phyloP scores from a whole-genome alignment of 306 rosid genomes.

The Castanopsis chinensis region DNA sequence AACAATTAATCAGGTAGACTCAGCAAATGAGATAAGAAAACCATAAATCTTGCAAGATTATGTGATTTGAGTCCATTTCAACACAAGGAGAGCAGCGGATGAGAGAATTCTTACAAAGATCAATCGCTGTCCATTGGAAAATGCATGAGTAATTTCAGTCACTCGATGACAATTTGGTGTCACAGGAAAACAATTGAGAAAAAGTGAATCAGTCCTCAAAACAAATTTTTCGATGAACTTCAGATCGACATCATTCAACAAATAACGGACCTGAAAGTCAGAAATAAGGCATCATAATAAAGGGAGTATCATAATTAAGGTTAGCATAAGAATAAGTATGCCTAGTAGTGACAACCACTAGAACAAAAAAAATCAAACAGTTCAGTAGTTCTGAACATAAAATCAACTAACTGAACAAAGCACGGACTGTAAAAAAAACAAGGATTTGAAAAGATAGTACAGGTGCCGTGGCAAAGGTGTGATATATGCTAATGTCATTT shows the following conservation, averaged over 20 bases:
- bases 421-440: not conserved
- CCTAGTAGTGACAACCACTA: slow-evolving; percentile 1
- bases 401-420: not conserved
- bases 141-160: slow-evolving; percentile 59
- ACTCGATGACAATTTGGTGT: slow-evolving; percentile 89
- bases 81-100: slow-evolving; percentile 12
- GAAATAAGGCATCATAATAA: slow-evolving; percentile 6
- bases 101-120: slow-evolving; percentile 55
- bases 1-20: slow-evolving; percentile 30
- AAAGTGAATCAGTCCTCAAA: slow-evolving; percentile 46
- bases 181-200: slow-evolving; percentile 61
- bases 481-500: not conserved
- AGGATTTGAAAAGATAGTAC: not conserved
- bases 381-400: not conserved
- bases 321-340: slow-evolving; percentile 10
- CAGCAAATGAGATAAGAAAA: slow-evolving; percentile 26
- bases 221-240: slow-evolving; percentile 56
- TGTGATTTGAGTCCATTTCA: slow-evolving; percentile 12
- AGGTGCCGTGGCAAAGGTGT: not conserved
- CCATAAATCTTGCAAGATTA: not conserved
- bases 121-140: slow-evolving; percentile 58
- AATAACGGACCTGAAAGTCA: slow-evolving; percentile 60
- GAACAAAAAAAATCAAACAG: not conserved
- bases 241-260: slow-evolving; percentile 67
- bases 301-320: slow-evolving; percentile 3